Conservation (phyloP, 441 rosid species). For the Flueggea neowawraea region DNA sequence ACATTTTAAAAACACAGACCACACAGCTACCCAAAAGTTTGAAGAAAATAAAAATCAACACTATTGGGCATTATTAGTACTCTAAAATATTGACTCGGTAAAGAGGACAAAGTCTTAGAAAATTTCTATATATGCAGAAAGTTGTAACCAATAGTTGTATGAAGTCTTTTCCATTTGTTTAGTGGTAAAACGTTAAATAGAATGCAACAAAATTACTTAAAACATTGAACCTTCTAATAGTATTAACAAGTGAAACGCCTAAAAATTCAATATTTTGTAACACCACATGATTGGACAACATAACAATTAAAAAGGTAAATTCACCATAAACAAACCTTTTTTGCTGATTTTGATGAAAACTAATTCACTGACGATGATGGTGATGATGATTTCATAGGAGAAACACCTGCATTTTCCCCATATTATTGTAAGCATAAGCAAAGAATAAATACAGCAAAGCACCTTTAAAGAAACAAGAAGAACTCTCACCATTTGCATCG, state of each 20-base stretch:
- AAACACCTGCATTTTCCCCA: slow-evolving; percentile 37
- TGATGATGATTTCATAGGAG: slow-evolving; percentile 41
- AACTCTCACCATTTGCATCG: slow-evolving; percentile 52
- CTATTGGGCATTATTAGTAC: not conserved
- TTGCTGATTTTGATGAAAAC: slow-evolving; percentile 86
- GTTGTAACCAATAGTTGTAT: too few species aligned
- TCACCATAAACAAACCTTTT: slow-evolving; percentile 54
- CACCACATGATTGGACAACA: too few species aligned
- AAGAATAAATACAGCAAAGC: slow-evolving; percentile 6
- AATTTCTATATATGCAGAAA: too few species aligned
- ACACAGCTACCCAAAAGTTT: too few species aligned
- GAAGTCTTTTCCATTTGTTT: too few species aligned
- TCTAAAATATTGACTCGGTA: not conserved
- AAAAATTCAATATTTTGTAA: not conserved
- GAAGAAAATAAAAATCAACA: not conserved
- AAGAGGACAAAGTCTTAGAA: not conserved
- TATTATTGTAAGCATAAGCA: slow-evolving; percentile 11
- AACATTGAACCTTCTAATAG: not conserved
- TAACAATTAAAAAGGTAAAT: too few species aligned
- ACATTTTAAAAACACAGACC: too few species aligned
- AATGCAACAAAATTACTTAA: not conserved
- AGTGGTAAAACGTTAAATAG: not conserved
- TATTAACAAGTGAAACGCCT: not conserved
- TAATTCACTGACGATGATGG: slow-evolving; percentile 56
- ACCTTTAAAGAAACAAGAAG: slow-evolving; percentile 7